Percentiles rank a stretch among this genome's conserved stretches.
phyloP scores from a whole-genome alignment of 495 filamentous ascomycete genomes.

The Penicillium ucsense region DNA sequence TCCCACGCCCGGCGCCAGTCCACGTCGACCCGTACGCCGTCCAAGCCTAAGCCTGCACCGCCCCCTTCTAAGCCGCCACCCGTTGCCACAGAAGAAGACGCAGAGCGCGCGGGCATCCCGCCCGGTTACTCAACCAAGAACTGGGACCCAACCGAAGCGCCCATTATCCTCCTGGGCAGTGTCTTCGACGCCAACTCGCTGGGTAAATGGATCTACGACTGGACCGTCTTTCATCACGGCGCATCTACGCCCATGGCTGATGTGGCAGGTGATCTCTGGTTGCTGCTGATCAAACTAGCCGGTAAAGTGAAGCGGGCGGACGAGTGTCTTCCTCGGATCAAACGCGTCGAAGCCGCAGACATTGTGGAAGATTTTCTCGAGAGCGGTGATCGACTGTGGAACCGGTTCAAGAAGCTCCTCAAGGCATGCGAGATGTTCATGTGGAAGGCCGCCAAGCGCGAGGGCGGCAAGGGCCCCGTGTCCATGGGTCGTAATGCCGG shows the following conservation, averaged over 20 bases:
- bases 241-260: constrained; percentile 80
- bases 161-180: constrained; percentile 86
- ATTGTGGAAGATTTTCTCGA: constrained; percentile 88
- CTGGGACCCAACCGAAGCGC: constrained; percentile 92
- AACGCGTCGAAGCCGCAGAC: constrained; percentile 60
- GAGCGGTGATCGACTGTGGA: constrained; percentile 78
- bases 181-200: constrained; percentile 97
- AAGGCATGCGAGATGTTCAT: constrained; percentile 90
- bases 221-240: constrained; percentile 91
- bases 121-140: constrained; percentile 93
- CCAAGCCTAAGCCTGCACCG: constrained; percentile 33
- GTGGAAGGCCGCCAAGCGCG: constrained; percentile 65
- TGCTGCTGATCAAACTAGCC: constrained; percentile 88
- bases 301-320: constrained; percentile 91
- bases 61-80: constrained; percentile 40
- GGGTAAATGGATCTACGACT: constrained; percentile 99
- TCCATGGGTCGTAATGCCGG: constrained; percentile 90
- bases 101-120: constrained; percentile 71
- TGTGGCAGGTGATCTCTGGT: constrained; percentile 90
- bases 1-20: constrained; percentile 40
- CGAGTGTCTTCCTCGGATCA: constrained; percentile 67
- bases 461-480: constrained; percentile 48
- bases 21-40: constrained; percentile 35
- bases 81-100: constrained; percentile 80
- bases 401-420: constrained; percentile 76